A percentile compares a stretch with the other conserved stretches of the same genome.
Conservation (phyloP, 371 early-diverging fungal genomes). For the Mortierella sp. region DNA sequence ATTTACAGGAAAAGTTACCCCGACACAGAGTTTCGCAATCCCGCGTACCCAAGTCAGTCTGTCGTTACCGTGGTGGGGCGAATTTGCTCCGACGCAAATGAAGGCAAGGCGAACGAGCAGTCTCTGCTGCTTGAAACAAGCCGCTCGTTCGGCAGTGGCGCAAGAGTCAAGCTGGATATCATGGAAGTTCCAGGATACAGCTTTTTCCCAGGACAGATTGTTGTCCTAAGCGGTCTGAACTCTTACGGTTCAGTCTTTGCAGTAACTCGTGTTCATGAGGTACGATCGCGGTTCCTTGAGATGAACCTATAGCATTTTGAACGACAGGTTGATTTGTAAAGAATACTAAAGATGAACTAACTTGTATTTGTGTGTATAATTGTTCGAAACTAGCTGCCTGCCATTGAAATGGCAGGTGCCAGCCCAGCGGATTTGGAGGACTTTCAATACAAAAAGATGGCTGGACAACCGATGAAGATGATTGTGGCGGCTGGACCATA, state of each 20-base stretch:
- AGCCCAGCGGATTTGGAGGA: conserved; percentile 44
- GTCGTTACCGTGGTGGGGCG: conserved; percentile 78
- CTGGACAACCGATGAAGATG: conserved; percentile 70
- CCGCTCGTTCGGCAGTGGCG: conserved; percentile 77
- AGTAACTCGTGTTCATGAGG: conserved; percentile 58
- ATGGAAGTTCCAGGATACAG: conserved; percentile 65
- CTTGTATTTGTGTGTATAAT: neutral
- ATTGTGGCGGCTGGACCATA: conserved; percentile 89
- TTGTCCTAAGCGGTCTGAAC: conserved; percentile 62
- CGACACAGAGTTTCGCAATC: conserved; percentile 71
- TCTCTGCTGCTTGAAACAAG: conserved; percentile 86
- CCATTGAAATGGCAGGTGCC: conserved; percentile 43
- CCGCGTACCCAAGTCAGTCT: conserved; percentile 68
- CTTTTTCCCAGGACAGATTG: conserved; percentile 84
- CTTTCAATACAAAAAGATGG: conserved; percentile 41
- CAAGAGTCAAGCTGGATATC: conserved; percentile 76
- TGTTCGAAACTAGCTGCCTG: conserved; percentile 44
- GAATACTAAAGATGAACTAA: too few species aligned
- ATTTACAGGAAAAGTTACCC: conserved; percentile 62
- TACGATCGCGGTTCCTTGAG: neutral
- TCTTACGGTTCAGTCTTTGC: conserved; percentile 60
- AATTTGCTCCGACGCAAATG: conserved; percentile 77
- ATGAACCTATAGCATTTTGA: neutral
- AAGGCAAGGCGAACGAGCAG: conserved; percentile 75
- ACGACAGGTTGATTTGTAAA: neutral